A percentile compares a stretch with the other conserved stretches of the same genome.
phyloP scores from a whole-genome alignment of 1,284 basidiomycete species.

The Xanthoconium separans region DNA sequence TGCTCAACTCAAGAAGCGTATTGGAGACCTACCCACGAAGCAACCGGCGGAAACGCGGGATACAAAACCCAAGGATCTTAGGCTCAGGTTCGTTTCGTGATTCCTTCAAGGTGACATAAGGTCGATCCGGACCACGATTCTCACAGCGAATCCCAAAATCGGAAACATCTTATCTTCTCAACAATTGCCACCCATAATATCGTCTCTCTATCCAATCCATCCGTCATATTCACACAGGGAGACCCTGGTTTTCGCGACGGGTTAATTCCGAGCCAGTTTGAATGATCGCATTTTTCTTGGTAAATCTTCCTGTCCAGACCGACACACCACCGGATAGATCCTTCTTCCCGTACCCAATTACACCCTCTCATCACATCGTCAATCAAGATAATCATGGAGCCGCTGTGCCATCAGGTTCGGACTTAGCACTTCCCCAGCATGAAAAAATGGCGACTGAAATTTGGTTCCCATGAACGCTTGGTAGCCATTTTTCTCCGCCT shows the following conservation, averaged over 20 bases:
- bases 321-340: background rate
- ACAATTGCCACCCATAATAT: background rate
- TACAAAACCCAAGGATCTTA: conserved; percentile 18
- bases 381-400: background rate
- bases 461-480: conserved; percentile 3
- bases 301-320: conserved; percentile 1
- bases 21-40: conserved; percentile 10
- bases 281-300: background rate
- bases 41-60: background rate
- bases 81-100: conserved; percentile 14
- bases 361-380: background rate
- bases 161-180: conserved; percentile 7
- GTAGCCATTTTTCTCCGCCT: background rate
- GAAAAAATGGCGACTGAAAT: background rate
- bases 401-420: background rate
- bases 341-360: background rate
- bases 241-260: background rate
- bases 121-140: conserved; percentile 3
- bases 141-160: conserved; percentile 2
- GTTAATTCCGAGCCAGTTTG: background rate
- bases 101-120: conserved; percentile 1
- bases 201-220: background rate
- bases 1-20: conserved; percentile 5
- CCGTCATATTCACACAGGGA: conserved; percentile 13
- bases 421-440: background rate